phyloP scores from a whole-genome alignment of 1,284 basidiomycete genomes.

The Ustilago esculenta region DNA sequence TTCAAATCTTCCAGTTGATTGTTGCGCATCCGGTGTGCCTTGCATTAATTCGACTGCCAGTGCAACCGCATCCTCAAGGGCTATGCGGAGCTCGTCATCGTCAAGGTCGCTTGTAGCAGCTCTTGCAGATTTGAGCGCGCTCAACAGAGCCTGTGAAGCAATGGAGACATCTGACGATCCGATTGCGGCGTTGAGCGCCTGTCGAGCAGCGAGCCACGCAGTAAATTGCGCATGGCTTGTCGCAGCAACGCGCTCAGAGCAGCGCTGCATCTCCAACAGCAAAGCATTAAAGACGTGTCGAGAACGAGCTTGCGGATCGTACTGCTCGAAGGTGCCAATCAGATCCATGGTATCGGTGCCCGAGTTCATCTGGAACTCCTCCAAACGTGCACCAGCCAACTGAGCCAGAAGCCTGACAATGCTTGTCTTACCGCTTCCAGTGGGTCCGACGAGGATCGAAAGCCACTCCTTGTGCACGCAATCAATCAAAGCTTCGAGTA shows the following conservation, averaged over 20 bases:
- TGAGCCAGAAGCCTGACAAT: conserved; percentile 79
- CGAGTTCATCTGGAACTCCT: conserved; percentile 82
- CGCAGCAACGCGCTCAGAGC: conserved; percentile 11
- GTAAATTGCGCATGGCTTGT: conserved; percentile 4
- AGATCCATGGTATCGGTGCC: conserved; percentile 94
- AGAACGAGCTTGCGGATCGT: conserved; percentile 52
- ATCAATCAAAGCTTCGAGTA: conserved; percentile 80
- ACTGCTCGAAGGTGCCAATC: conserved; percentile 94
- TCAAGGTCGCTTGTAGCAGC: conserved; percentile 1
- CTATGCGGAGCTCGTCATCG: conserved; percentile 2
- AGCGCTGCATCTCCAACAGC: conserved; percentile 20
- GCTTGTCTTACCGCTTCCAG: conserved; percentile 81
- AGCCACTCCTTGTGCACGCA: conserved; percentile 85
- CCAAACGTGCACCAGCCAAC: conserved; percentile 76
- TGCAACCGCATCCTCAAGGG: conserved; percentile 18
- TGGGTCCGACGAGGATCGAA: conserved; percentile 83
- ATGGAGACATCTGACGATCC: not conserved
- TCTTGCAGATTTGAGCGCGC: conserved; percentile 6
- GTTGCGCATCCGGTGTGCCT: not conserved
- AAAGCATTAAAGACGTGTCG: conserved; percentile 14
- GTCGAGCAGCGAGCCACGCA: conserved; percentile 14
- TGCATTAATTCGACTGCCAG: conserved; percentile 3
- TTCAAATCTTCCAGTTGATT: conserved; percentile 76
- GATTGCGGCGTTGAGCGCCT: conserved; percentile 2
- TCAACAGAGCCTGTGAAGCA: not conserved